Percentiles rank a stretch among this genome's conserved stretches.
Evolutionary conservation across 139 green algal genomes (phyloP).

Genomic region (Monoraphidium neglectum): DNA sequence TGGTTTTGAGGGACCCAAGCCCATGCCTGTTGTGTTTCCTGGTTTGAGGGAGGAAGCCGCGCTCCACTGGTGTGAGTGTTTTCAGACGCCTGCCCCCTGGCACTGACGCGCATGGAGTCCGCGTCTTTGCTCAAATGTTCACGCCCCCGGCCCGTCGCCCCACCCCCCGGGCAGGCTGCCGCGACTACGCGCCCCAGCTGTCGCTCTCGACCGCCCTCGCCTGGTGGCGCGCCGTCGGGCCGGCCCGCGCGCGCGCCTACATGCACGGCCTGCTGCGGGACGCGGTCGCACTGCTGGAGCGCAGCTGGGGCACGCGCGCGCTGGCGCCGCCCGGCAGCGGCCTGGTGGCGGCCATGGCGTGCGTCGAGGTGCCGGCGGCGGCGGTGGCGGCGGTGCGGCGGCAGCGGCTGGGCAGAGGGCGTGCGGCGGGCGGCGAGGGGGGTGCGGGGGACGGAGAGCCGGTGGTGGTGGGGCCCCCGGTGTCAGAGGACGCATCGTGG

Average conservation of each 20-base stretch:
- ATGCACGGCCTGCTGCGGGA: constrained; percentile 36
- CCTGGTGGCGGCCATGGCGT: constrained; percentile 53
- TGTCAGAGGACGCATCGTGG: no score
- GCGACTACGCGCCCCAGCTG: constrained; percentile 71
- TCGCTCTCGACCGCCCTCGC: constrained; percentile 48
- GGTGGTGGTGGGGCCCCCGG: no score
- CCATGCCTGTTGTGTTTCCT: no score
- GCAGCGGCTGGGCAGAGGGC: constrained; percentile 3
- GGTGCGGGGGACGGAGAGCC: neutral
- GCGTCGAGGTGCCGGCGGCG: constrained; percentile 49
- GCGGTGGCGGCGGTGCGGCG: neutral
- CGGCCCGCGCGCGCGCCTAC: constrained; percentile 29
- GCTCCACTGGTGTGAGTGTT: no score
- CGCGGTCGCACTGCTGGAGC: constrained; percentile 43
- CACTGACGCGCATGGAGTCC: no score
- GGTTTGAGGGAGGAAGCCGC: no score
- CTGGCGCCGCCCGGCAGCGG: constrained; percentile 48
- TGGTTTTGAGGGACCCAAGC: no score
- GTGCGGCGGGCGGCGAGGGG: no score
- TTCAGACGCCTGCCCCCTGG: no score
- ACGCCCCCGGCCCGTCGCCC: no score
- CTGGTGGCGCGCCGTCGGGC: constrained; percentile 37
- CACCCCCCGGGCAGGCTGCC: constrained; percentile 32
- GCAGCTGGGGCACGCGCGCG: constrained; percentile 31
- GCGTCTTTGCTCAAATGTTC: neutral